These are phyloP conservation scores for Trichoderma oligosporum DNA, from an alignment of 2,329 filamentous ascomycete genomes.

Conservation along the genomic window DNA sequence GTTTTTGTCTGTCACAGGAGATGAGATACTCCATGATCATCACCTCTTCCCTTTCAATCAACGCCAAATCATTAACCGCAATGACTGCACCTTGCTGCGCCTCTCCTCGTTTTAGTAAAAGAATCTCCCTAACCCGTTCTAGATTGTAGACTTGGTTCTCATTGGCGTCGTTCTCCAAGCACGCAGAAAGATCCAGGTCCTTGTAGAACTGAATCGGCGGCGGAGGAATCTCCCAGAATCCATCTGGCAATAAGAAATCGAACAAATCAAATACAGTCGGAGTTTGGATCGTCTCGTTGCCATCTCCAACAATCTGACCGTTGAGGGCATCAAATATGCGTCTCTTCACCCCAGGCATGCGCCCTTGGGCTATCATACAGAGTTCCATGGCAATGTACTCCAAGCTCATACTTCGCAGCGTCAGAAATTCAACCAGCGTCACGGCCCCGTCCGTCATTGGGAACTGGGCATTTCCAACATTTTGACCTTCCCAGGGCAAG, in stretches of 20 bases:
- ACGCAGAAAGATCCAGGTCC: slow-evolving; percentile 64
- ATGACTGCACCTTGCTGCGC: slow-evolving; percentile 48
- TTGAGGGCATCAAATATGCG: slow-evolving; percentile 70
- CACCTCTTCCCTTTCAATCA: slow-evolving; percentile 56
- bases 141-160: slow-evolving; percentile 62
- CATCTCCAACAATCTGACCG: slow-evolving; percentile 66
- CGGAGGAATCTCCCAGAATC: slow-evolving; percentile 47
- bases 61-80: slow-evolving; percentile 45
- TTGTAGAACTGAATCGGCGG: slow-evolving; percentile 58
- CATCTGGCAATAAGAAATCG: slow-evolving; percentile 68
- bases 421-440: slow-evolving; percentile 73
- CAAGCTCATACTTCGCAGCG: slow-evolving; percentile 70
- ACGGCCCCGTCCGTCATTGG: slow-evolving; percentile 63
- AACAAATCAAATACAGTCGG: slow-evolving; percentile 86
- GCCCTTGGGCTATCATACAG: slow-evolving; percentile 67
- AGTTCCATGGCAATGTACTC: slow-evolving; percentile 86
- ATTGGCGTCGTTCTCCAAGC: slow-evolving; percentile 57
- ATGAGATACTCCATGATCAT: slow-evolving; percentile 58
- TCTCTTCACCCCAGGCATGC: slow-evolving; percentile 66
- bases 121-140: slow-evolving; percentile 66
- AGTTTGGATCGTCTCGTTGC: slow-evolving; percentile 62
- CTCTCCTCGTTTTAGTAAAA: slow-evolving; percentile 66
- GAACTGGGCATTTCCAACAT: slow-evolving; percentile 60
- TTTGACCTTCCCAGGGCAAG: slow-evolving; percentile 69
- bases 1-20: slow-evolving; percentile 60